Conservation (phyloP, 1,139 yeast genomes). For the Groenewaldozyma auringiensis region DNA sequence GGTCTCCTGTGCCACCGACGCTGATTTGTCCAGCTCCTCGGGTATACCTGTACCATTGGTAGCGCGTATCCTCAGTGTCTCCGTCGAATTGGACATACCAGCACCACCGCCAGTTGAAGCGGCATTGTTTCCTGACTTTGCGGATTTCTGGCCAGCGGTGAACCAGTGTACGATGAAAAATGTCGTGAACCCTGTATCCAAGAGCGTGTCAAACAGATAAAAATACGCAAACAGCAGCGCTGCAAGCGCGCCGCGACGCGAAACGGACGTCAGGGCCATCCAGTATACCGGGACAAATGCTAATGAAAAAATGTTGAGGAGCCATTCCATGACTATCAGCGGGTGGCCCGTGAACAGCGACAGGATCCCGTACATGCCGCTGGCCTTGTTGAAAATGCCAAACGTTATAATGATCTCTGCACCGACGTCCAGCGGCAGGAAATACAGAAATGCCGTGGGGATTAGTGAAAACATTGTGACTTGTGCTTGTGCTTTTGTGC, state of each 20-base stretch:
- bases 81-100: not conserved
- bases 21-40: slow-evolving; percentile 41
- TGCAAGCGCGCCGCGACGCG: slow-evolving; percentile 41
- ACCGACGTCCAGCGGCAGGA: slow-evolving; percentile 75
- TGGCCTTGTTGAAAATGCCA: slow-evolving; percentile 77
- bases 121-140: not conserved
- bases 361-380: slow-evolving; percentile 80
- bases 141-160: slow-evolving; percentile 19
- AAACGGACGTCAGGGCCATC: slow-evolving; percentile 47
- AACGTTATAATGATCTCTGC: slow-evolving; percentile 77
- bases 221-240: slow-evolving; percentile 56
- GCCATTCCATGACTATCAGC: slow-evolving; percentile 74
- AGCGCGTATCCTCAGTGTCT: not conserved
- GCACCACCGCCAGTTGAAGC: slow-evolving; percentile 4
- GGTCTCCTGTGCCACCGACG: slow-evolving; percentile 63
- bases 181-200: slow-evolving; percentile 61
- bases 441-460: slow-evolving; percentile 42
- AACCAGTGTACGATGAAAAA: slow-evolving; percentile 78
- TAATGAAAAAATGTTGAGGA: slow-evolving; percentile 62
- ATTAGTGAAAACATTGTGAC: slow-evolving; percentile 15
- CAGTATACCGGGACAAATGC: slow-evolving; percentile 58
- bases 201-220: slow-evolving; percentile 58
- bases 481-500: not conserved
- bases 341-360: slow-evolving; percentile 87
- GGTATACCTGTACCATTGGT: not conserved